A percentile compares a stretch with the other conserved stretches of the same genome.
Evolutionary conservation across 1,139 yeast genomes (phyloP).

Genomic region (Diutina siamensis): DNA sequence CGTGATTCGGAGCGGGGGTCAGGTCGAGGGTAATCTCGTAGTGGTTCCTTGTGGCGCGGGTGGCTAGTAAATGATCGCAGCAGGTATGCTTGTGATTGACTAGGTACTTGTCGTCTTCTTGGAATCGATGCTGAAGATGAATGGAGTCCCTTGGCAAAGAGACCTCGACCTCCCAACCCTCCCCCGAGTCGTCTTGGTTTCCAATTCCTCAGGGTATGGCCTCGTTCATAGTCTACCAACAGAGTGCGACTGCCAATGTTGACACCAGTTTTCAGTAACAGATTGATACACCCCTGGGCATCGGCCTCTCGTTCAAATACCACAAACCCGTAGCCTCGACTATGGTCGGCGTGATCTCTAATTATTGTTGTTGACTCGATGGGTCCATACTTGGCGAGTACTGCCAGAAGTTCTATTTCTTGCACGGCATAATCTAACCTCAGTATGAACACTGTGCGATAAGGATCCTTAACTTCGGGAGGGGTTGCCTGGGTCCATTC

Average conservation of each 20-base stretch:
- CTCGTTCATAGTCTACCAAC: slow-evolving; percentile 76
- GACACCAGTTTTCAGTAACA: slow-evolving; percentile 40
- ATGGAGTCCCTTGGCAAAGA: slow-evolving; percentile 9
- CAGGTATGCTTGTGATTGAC: not conserved
- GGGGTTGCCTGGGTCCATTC: slow-evolving; percentile 45
- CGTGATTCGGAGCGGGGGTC: too few species aligned
- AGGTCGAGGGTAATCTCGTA: too few species aligned
- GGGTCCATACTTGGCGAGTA: slow-evolving; percentile 55
- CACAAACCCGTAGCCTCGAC: slow-evolving; percentile 80
- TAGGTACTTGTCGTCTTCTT: slow-evolving; percentile 6
- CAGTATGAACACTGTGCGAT: slow-evolving; percentile 65
- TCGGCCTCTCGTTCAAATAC: slow-evolving; percentile 52
- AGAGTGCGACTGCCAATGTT: slow-evolving; percentile 28
- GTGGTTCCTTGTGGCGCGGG: slow-evolving; percentile 9
- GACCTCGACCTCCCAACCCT: slow-evolving; percentile 29
- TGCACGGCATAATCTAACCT: slow-evolving; percentile 55
- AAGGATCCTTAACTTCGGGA: slow-evolving; percentile 56
- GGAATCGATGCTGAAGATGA: slow-evolving; percentile 12
- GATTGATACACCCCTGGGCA: slow-evolving; percentile 48
- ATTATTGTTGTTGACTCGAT: slow-evolving; percentile 62
- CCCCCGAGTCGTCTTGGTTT: slow-evolving; percentile 66
- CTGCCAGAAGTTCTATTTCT: slow-evolving; percentile 58
- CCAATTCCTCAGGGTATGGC: slow-evolving; percentile 68
- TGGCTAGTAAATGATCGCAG: slow-evolving; percentile 5
- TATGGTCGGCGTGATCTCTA: slow-evolving; percentile 37